Conservation (phyloP, 495 filamentous ascomycete genomes). For the Penicillium goetzii region DNA sequence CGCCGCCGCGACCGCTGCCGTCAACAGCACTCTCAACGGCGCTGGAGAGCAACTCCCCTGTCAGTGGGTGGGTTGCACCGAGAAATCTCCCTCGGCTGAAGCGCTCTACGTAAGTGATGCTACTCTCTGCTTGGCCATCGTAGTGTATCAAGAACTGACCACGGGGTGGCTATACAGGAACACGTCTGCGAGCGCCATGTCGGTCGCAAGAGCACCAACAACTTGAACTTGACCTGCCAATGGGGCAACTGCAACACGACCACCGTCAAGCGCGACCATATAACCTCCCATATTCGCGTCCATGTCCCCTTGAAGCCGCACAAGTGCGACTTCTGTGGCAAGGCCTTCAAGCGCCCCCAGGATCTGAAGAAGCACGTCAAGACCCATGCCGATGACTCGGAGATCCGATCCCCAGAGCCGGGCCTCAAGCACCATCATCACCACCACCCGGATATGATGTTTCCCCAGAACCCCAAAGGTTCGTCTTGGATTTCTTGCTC, state of each 20-base stretch:
- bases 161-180: constrained; percentile 59
- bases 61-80: constrained; percentile 84
- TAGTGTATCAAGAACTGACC: not conserved
- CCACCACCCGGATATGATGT: constrained; percentile 54
- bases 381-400: constrained; percentile 98
- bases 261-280: constrained; percentile 98
- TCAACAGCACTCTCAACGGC: constrained; percentile 45
- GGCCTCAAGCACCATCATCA: constrained; percentile 48
- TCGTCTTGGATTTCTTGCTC: constrained; percentile 15
- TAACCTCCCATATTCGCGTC: constrained; percentile 98
- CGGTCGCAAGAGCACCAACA: constrained; percentile 98
- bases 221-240: constrained; percentile 94
- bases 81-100: constrained; percentile 79
- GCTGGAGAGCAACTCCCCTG: constrained; percentile 68
- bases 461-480: constrained; percentile 50
- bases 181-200: constrained; percentile 99
- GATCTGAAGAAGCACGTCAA: constrained; percentile 99
- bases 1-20: constrained; percentile 50
- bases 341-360: constrained; percentile 98
- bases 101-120: constrained; percentile 80
- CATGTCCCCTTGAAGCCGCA: constrained; percentile 98
- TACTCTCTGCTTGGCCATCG: not conserved
- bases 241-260: constrained; percentile 96
- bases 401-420: constrained; percentile 75
- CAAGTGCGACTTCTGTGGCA: constrained; percentile 97